Conservation (phyloP, 108 stramenopile genomes). For the Fragilariopsis cylindrus region DNA sequence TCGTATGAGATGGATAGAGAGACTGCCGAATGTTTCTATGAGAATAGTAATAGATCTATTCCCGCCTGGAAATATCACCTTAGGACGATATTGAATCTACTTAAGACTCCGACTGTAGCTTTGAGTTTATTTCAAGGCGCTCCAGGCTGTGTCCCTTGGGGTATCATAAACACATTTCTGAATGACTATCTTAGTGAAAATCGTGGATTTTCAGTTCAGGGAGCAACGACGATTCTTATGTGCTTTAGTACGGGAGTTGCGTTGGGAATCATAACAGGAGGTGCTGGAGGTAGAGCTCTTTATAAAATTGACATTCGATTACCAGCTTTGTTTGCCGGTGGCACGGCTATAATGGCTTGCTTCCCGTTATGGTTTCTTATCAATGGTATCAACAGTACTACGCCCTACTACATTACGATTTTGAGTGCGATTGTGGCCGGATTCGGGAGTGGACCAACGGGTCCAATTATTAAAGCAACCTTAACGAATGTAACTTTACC, state of each 20-base stretch:
- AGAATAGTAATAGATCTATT: neutral
- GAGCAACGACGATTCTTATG: slow-evolving; percentile 69
- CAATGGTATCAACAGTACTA: slow-evolving; percentile 44
- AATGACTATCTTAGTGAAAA: slow-evolving; percentile 85
- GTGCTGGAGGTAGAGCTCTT: slow-evolving; percentile 55
- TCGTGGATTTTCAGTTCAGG: slow-evolving; percentile 68
- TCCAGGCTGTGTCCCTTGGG: slow-evolving; percentile 88
- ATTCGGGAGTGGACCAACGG: slow-evolving; percentile 61
- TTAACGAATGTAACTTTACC: slow-evolving; percentile 85
- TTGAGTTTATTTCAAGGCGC: slow-evolving; percentile 81
- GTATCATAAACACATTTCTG: slow-evolving; percentile 80
- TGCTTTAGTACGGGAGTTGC: slow-evolving; percentile 78
- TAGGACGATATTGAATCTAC: slow-evolving; percentile 38
- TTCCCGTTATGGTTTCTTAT: slow-evolving; percentile 74
- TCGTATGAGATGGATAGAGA: too few relatives aligned
- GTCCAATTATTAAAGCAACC: slow-evolving; percentile 78
- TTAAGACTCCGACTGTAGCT: slow-evolving; percentile 63
- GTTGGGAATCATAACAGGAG: slow-evolving; percentile 75
- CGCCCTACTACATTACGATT: slow-evolving; percentile 27
- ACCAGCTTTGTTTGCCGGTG: slow-evolving; percentile 63
- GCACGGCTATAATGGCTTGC: slow-evolving; percentile 57
- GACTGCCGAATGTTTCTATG: too few relatives aligned
- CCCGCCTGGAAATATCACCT: slow-evolving; percentile 25
- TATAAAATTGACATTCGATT: slow-evolving; percentile 63
- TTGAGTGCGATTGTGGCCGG: slow-evolving; percentile 52